Base-by-base conservation (phyloP, 192 early-diverging fungal species). In the Gryganskiella cystojenkinii region DNA sequence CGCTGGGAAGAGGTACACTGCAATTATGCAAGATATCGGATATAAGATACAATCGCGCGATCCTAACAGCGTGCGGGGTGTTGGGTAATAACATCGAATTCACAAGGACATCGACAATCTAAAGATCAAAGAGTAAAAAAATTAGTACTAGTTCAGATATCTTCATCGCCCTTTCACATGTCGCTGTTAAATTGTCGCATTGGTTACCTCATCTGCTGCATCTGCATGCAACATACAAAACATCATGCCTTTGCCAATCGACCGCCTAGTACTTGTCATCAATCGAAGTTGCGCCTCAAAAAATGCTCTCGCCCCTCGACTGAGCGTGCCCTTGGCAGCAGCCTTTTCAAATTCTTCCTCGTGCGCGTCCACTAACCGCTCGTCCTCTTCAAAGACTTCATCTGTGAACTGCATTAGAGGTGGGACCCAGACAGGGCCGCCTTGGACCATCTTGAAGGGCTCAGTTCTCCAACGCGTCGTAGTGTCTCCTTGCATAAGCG, bases 21-120 rank as follows among this genome's bases (percentile, higher is more conserved):
- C 92, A 89, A 73, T 97, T 98, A 71, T 94, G 92, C n/a, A 98
- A 84, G 25, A 98, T 89, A 59, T 98, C 96, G 0, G 91, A 94
- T n/a, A 97, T 86, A 15, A 97, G 79, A 63, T 91, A 90, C n/a
- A 98, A 81, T 46, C 92, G 83, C 2, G 92, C 86, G 28, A 96
- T 69, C 67, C 94, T 92, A 13, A 81, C 81, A 20, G 84, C 70
- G 45, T 92, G 83, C 15, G 89, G 83, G 0, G 92, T 90, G 15
- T 61, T 72, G 1, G 84, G 65, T 6, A 88, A 56, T 19, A 90
- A 57, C 59, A 96, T 81, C 31, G 91, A 83, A 31, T 76, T 74
- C 24, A 84, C 82, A 1, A 96, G 70, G 22, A 92, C 85, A 19
- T 91, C 87, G 2, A 91, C 89, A 50, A 95, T 88, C 75, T 90